phyloP scores from a whole-genome alignment of 331 rosid species.

The Saraca asoca region DNA sequence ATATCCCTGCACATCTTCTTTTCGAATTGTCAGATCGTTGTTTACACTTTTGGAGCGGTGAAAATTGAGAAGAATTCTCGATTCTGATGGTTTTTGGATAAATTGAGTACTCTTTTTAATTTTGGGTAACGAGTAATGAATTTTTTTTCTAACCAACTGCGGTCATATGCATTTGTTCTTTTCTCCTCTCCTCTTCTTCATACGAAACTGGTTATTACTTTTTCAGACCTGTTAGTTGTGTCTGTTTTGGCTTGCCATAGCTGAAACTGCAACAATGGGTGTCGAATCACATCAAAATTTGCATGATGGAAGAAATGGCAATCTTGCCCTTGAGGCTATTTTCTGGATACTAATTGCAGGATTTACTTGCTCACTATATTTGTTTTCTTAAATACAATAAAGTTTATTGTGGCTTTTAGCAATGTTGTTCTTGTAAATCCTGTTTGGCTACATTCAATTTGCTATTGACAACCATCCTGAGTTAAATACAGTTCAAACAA shows the following conservation, averaged over 20 bases:
- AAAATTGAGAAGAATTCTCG: slow-evolving; percentile 20
- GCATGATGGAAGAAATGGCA: slow-evolving; percentile 53
- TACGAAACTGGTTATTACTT: not conserved
- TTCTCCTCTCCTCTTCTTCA: too few relatives aligned
- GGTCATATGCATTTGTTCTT: slow-evolving; percentile 22
- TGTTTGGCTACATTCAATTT: slow-evolving; percentile 16
- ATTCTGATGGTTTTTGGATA: slow-evolving; percentile 1
- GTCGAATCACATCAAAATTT: slow-evolving; percentile 36
- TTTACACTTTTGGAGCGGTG: slow-evolving; percentile 17
- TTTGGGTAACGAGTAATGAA: slow-evolving; percentile 11
- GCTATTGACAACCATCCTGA: slow-evolving; percentile 3
- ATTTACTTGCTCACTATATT: not conserved
- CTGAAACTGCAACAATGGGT: slow-evolving; percentile 40
- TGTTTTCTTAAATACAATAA: not conserved
- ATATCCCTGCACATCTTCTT: not conserved
- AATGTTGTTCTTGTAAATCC: not conserved
- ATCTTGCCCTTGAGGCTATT: not conserved
- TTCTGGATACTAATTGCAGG: not conserved
- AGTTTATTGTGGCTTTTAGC: not conserved
- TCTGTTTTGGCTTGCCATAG: slow-evolving; percentile 1
- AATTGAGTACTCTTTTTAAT: slow-evolving; percentile 2
- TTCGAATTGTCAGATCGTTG: slow-evolving; percentile 12
- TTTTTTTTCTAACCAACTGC: slow-evolving; percentile 22
- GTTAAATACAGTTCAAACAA: slow-evolving; percentile 14
- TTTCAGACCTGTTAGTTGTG: slow-evolving; percentile 36